Percentiles rank a stretch among this genome's conserved stretches.
These are phyloP conservation scores for Coleophoma cylindrospora DNA, from an alignment of 2,329 filamentous ascomycete genomes.

Conservation along the genomic window DNA sequence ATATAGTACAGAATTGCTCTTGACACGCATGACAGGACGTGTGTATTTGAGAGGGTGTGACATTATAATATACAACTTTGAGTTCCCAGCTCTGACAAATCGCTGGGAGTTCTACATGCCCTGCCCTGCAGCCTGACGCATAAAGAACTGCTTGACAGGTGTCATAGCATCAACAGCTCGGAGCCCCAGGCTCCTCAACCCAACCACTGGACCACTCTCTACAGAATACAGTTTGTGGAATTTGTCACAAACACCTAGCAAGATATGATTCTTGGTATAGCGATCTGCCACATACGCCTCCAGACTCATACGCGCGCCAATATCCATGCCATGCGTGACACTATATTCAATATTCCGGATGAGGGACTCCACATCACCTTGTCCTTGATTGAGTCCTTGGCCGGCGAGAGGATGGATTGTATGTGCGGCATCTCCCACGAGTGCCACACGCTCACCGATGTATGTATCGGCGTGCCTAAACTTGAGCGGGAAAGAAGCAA, in stretches of 20 bases:
- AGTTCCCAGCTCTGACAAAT: too few relatives aligned
- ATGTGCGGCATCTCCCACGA: conserved; percentile 92
- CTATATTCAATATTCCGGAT: conserved; percentile 70
- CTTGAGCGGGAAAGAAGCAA: conserved; percentile 87
- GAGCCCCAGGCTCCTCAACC: conserved; percentile 72
- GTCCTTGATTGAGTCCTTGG: conserved; percentile 89
- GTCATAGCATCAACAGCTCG: conserved; percentile 69
- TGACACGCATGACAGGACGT: too few relatives aligned
- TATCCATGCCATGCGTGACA: conserved; percentile 78
- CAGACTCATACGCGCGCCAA: conserved; percentile 72
- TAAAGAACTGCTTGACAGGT: conserved; percentile 78
- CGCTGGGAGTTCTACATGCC: conserved; percentile 24
- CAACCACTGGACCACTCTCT: conserved; percentile 72
- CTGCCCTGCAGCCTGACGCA: conserved; percentile 64
- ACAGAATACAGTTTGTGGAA: conserved; percentile 89
- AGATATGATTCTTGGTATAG: conserved; percentile 75
- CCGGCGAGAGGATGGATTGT: conserved; percentile 92
- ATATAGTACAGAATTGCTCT: too few relatives aligned
- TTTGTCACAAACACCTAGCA: conserved; percentile 81
- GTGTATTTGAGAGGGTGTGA: too few relatives aligned
- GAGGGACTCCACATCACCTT: conserved; percentile 81
- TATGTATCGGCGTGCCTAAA: conserved; percentile 94
- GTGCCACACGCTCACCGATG: conserved; percentile 80
- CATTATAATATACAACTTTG: too few relatives aligned
- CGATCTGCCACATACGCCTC: conserved; percentile 78